These are phyloP conservation scores for Rhodotorula babjevae DNA, from an alignment of 768 basidiomycete genomes.

Conservation along the genomic window DNA sequence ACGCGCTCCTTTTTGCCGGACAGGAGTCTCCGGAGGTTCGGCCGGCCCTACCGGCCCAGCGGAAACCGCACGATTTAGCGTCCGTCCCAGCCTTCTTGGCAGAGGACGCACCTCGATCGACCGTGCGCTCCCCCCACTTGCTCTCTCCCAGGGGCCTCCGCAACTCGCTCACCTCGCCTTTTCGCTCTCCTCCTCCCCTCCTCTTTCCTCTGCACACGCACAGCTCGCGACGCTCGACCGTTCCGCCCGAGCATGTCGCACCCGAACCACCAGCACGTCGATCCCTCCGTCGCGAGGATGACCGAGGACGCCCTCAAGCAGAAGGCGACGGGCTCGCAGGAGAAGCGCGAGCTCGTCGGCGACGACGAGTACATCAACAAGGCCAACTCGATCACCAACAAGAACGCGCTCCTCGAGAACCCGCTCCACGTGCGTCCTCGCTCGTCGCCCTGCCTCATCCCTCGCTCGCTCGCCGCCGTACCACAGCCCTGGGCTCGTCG, in stretches of 20 bases:
- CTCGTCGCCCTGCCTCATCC: not conserved
- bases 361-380: not conserved
- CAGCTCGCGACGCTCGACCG: no score
- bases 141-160: no score
- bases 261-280: not conserved
- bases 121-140: no score
- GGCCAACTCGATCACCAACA: constrained; percentile 8
- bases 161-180: no score
- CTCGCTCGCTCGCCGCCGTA: not conserved
- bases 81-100: no score
- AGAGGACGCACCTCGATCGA: no score
- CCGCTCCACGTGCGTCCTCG: constrained; percentile 50
- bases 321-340: constrained; percentile 10
- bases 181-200: no score
- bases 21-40: no score
- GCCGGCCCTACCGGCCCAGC: no score
- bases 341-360: constrained; percentile 31
- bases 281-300: constrained; percentile 4
- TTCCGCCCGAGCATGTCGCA: not conserved
- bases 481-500: not conserved
- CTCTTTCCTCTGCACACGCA: no score
- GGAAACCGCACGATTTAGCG: no score
- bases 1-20: no score
- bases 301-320: constrained; percentile 13
- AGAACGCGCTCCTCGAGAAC: constrained; percentile 51